A percentile compares a stretch with the other conserved stretches of the same genome.
These are phyloP conservation scores for Saxophila tyrrhenica DNA, from an alignment of 495 filamentous ascomycete genomes.

Conservation along the genomic window DNA sequence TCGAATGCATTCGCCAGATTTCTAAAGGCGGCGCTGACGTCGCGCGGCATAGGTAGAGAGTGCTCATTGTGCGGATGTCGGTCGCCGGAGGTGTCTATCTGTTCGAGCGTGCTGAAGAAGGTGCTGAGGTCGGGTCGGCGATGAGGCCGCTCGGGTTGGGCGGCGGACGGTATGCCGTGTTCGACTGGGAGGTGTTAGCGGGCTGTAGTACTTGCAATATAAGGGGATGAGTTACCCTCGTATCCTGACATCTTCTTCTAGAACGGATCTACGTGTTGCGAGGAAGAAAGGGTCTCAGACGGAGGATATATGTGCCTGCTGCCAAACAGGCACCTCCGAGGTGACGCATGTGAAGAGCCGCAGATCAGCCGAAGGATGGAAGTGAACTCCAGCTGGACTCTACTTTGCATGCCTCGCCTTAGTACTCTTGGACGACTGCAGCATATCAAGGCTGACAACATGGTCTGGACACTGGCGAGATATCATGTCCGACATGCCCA, in stretches of 20 bases:
- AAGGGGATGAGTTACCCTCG: conserved; percentile 25
- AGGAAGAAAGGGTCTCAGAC: neutral
- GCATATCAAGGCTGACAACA: neutral
- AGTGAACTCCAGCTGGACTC: no score
- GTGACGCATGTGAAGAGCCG: no score
- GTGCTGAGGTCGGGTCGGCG: conserved; percentile 77
- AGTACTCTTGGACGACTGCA: no score
- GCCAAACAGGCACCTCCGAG: neutral
- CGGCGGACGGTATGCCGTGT: conserved; percentile 53
- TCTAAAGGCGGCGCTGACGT: conserved; percentile 54
- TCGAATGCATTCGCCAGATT: conserved; percentile 49
- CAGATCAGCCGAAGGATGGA: no score
- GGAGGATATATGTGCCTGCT: neutral
- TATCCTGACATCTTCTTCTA: conserved; percentile 29
- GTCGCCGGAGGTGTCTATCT: conserved; percentile 41
- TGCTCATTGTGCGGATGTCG: conserved; percentile 44
- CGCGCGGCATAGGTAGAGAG: conserved; percentile 59
- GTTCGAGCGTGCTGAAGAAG: conserved; percentile 71
- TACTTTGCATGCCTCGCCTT: no score
- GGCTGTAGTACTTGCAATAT: neutral
- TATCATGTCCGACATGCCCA: neutral
- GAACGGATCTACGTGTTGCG: neutral
- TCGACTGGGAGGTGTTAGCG: conserved; percentile 50
- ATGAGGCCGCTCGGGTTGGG: conserved; percentile 30
- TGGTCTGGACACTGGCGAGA: neutral